Evolutionary conservation across 2,329 filamentous ascomycete genomes (phyloP).

Genomic region (Ceratocystis albifundus): DNA sequence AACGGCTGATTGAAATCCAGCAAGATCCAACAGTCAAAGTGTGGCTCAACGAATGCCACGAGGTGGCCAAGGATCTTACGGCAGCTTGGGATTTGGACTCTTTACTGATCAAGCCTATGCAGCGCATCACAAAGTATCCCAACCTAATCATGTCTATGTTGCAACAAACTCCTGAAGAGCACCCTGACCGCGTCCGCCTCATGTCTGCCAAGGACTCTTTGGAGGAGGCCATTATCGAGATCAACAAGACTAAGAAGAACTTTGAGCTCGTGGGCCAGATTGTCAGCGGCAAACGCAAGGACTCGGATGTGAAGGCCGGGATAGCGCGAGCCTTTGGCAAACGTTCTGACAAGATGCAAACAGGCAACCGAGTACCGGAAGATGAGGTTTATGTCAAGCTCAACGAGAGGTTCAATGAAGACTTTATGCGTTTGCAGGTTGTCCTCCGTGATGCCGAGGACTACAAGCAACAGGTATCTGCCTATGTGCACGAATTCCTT

Average conservation of each 20-base stretch:
- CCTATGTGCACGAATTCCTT: constrained; percentile 70
- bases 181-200: constrained; percentile 67
- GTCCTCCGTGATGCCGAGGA: constrained; percentile 89
- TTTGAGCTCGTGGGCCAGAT: constrained; percentile 86
- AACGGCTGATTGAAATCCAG: constrained; percentile 51
- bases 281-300: constrained; percentile 66
- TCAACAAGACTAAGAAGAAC: constrained; percentile 92
- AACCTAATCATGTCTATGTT: constrained; percentile 71
- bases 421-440: constrained; percentile 84
- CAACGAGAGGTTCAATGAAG: constrained; percentile 78
- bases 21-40: constrained; percentile 56
- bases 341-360: constrained; percentile 70
- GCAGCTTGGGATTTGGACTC: constrained; percentile 92
- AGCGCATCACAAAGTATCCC: constrained; percentile 87
- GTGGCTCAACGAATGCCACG: constrained; percentile 88
- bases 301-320: constrained; percentile 74
- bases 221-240: constrained; percentile 63
- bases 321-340: constrained; percentile 84
- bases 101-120: constrained; percentile 92
- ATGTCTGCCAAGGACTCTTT: constrained; percentile 40
- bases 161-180: constrained; percentile 65
- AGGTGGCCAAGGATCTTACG: constrained; percentile 83
- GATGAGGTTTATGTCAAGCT: constrained; percentile 71
- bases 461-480: constrained; percentile 70
- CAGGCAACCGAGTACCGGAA: constrained; percentile 51